phyloP scores from a whole-genome alignment of 352 stramenopile species.

The Phytophthora sp. region DNA sequence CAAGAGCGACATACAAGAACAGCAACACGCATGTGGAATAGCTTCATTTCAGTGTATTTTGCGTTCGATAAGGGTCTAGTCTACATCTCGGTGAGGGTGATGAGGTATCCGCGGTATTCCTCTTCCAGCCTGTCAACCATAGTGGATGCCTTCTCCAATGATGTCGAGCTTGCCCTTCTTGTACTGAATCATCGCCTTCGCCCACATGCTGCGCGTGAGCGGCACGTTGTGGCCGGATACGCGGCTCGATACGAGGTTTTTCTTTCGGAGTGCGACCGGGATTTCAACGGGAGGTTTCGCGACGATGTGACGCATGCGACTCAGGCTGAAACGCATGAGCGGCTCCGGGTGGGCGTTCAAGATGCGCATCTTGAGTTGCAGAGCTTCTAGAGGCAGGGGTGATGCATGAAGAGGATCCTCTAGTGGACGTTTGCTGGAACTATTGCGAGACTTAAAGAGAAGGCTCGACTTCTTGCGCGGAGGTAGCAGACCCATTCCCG shows the following conservation, averaged over 20 bases:
- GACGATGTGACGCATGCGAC: conserved; percentile 62
- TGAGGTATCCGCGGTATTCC: not conserved
- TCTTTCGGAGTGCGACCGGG: conserved; percentile 46
- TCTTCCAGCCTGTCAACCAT: conserved; percentile 26
- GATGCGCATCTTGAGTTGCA: conserved; percentile 69
- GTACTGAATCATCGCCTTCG: conserved; percentile 56
- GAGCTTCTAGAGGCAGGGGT: conserved; percentile 46
- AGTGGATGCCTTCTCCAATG: conserved; percentile 53
- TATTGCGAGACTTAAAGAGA: conserved; percentile 25
- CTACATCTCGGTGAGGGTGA: conserved; percentile 10
- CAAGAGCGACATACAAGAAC: too few relatives aligned
- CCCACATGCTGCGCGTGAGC: conserved; percentile 67
- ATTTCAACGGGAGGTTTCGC: conserved; percentile 56
- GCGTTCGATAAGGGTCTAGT: conserved; percentile 9
- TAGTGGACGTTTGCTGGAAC: conserved; percentile 9
- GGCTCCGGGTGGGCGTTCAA: conserved; percentile 48
- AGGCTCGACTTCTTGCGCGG: conserved; percentile 33
- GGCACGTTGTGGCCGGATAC: conserved; percentile 65
- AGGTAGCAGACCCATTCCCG: conserved; percentile 29
- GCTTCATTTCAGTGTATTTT: not conserved
- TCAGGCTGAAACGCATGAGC: conserved; percentile 67
- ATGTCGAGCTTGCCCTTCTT: conserved; percentile 48
- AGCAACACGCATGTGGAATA: too few relatives aligned
- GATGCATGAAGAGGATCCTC: conserved; percentile 10
- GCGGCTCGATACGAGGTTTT: conserved; percentile 39